Conservation (phyloP, 371 early-diverging fungal species). For the Ordospora pajunii region DNA sequence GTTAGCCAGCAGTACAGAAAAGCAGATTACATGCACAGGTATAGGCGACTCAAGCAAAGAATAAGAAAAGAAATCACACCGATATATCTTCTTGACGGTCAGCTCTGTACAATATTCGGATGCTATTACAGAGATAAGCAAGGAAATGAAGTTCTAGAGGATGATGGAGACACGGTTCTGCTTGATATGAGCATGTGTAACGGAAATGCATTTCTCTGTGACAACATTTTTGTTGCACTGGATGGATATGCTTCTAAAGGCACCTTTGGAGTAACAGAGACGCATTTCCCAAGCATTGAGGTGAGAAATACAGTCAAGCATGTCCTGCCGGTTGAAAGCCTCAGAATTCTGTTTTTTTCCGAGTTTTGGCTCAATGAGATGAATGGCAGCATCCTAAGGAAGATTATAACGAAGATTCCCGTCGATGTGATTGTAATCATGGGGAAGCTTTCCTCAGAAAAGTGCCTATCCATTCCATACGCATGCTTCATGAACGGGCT, state of each 20-base stretch:
- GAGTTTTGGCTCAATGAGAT: background rate
- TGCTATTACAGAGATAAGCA: constrained; percentile 29
- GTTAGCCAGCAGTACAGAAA: constrained; percentile 10
- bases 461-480: background rate
- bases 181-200: constrained; percentile 21
- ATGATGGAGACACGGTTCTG: constrained; percentile 26
- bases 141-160: constrained; percentile 38
- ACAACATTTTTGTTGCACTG: constrained; percentile 36
- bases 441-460: background rate
- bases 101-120: constrained; percentile 24
- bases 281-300: constrained; percentile 12
- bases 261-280: background rate
- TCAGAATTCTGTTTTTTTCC: constrained; percentile 16
- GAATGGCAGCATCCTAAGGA: background rate
- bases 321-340: background rate
- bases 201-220: constrained; percentile 34
- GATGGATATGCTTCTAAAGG: background rate
- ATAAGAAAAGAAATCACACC: background rate
- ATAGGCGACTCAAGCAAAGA: background rate
- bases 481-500: background rate
- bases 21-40: background rate
- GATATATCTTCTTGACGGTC: constrained; percentile 8
- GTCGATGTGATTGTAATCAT: constrained; percentile 19
- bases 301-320: background rate
- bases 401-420: background rate